Evolutionary conservation across 2,329 filamentous ascomycete species (phyloP).

Genomic region (Aspergillus sp.): DNA sequence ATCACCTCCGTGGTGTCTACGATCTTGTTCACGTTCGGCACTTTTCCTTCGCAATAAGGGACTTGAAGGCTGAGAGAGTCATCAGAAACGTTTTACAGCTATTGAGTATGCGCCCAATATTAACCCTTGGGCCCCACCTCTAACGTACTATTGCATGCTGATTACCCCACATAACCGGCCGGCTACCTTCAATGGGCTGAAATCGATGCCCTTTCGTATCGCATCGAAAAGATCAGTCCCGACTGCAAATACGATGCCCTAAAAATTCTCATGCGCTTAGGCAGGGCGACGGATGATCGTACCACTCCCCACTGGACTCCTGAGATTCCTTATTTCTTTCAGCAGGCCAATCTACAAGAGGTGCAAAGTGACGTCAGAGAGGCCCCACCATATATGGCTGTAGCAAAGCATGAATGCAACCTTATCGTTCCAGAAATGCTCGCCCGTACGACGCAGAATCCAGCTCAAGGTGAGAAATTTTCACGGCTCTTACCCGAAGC

Average conservation of each 20-base stretch:
- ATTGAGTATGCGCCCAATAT: background rate
- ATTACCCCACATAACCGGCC: background rate
- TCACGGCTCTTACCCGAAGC: background rate
- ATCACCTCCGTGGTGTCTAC: slow-evolving; percentile 1
- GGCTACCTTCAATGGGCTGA: background rate
- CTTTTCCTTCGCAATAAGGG: background rate
- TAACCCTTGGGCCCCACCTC: background rate
- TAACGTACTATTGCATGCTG: background rate
- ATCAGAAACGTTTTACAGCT: background rate
- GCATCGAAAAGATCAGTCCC: background rate
- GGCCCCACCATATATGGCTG: background rate
- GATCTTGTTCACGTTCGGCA: background rate
- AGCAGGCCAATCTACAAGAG: background rate
- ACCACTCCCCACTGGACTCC: background rate
- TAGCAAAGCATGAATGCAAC: background rate
- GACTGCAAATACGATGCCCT: background rate
- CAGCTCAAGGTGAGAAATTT: background rate
- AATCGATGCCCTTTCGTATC: background rate
- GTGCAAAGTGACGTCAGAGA: background rate
- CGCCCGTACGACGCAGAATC: background rate
- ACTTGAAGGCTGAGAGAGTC: background rate
- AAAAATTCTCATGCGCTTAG: background rate
- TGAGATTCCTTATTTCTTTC: background rate
- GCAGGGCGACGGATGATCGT: background rate
- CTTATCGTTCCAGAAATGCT: background rate